Percentiles rank a stretch among this genome's conserved stretches.
phyloP scores from a whole-genome alignment of 495 filamentous ascomycete genomes.

The Neurospora africana region DNA sequence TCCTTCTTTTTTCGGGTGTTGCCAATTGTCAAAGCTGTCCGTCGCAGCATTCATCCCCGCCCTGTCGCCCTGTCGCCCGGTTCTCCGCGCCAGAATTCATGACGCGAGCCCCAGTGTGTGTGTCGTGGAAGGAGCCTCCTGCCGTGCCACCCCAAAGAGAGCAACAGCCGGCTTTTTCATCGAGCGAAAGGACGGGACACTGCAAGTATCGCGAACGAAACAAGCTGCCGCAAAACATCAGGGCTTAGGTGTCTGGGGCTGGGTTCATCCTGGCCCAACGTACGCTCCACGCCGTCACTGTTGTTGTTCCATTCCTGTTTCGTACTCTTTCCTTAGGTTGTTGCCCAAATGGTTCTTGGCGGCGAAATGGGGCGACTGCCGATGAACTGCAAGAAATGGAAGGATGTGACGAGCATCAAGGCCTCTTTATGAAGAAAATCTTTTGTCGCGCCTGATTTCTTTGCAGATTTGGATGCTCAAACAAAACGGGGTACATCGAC shows the following conservation, averaged over 20 bases:
- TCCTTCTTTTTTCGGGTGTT: not conserved
- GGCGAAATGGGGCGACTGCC: not conserved
- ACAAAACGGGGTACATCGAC: not conserved
- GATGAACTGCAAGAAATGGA: not conserved
- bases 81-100: not conserved
- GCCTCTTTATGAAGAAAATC: not conserved
- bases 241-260: not conserved
- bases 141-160: not conserved
- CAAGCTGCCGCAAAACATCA: not conserved
- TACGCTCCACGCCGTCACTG: not conserved
- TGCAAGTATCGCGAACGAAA: not conserved
- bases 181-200: not conserved
- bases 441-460: not conserved
- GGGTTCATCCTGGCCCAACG: not conserved
- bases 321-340: not conserved
- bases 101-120: not conserved
- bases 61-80: not conserved
- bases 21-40: not conserved
- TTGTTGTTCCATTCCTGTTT: not conserved
- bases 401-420: not conserved
- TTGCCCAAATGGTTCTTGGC: not conserved
- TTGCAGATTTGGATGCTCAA: not conserved
- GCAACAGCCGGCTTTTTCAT: not conserved
- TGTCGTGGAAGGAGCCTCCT: not conserved
- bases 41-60: not conserved